Evolutionary conservation across 2,329 filamentous ascomycete species (phyloP), one percentile per base, ranked within the genome.

Genomic region (Calonectria henricotiae): DNA sequence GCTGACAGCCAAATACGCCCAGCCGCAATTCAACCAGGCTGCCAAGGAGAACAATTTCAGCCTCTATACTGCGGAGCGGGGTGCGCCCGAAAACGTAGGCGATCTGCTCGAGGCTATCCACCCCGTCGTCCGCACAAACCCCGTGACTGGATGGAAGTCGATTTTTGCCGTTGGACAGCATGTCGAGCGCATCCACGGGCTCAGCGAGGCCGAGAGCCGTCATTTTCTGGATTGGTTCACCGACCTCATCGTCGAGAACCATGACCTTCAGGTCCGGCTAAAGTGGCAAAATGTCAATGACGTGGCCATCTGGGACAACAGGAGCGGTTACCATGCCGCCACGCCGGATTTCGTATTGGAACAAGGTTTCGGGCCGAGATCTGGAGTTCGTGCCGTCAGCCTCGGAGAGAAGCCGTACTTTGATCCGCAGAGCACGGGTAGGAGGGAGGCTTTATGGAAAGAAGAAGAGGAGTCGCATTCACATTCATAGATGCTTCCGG

Each of bases 251-350:
- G 81, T 85, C 49, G 84, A 88, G 74, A 89, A 89, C 75, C 87
- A 89, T 72, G 87, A 89, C 73, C 76, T 89, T 62, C 87, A 89
- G 77, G 85, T 89, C 2, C 80, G 86, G 3, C 78, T 80, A 67
- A 78, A 77, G 60, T 87, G 85, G 85, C 73, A 81, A 65, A 78
- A 82, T 44, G 76, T 76, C 11, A 84, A 86, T 62, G 88, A 89
- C 44, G 69, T 80, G 74, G 88, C 87, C 2, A 88, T 89, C 72
- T 89, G 88, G 87, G 87, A 89, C 71, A 89, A 89, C 73, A 82
- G 87, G 4, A 85, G 83, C 23, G 85, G 85, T 1, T 89, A 85
- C 73, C 87, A 89, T 71, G 83, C 85, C 3, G 87, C 87, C 0
- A 89, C 86, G 0, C 83, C 82, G 5, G 87, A 89, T 71, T 86